Conservation (phyloP, 2,329 filamentous ascomycete genomes). For the Ceratocystis albifundus region DNA sequence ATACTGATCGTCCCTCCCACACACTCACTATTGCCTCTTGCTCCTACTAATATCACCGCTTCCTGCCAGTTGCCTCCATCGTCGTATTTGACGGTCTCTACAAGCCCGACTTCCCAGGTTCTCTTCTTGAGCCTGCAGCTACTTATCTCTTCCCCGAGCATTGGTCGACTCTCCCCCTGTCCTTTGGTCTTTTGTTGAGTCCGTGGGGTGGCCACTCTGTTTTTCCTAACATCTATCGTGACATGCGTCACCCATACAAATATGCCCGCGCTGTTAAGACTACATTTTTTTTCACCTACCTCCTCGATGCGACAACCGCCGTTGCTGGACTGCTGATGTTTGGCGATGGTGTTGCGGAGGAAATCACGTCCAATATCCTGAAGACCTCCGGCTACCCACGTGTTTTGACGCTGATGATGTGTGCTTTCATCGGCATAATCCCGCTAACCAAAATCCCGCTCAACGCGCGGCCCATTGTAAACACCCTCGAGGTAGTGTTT, state of each 20-base stretch:
- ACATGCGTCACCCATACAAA: conserved; percentile 65
- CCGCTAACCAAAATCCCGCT: conserved; percentile 91
- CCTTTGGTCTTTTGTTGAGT: conserved; percentile 81
- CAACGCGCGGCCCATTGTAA: conserved; percentile 77
- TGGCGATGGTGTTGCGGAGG: conserved; percentile 73
- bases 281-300: conserved; percentile 79
- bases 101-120: conserved; percentile 69
- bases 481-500: conserved; percentile 68
- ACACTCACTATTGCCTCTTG: too few species aligned
- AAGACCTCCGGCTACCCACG: conserved; percentile 61
- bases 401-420: conserved; percentile 63
- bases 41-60: neutral
- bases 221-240: conserved; percentile 68
- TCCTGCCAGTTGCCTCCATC: conserved; percentile 58
- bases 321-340: conserved; percentile 88
- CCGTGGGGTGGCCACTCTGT: conserved; percentile 53
- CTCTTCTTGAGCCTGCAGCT: conserved; percentile 63
- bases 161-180: conserved; percentile 77
- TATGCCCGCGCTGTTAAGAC: conserved; percentile 62
- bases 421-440: conserved; percentile 80
- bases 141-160: conserved; percentile 76
- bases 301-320: conserved; percentile 71
- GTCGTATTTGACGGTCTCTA: conserved; percentile 76
- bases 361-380: conserved; percentile 85
- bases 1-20: neutral